These are phyloP conservation scores for Yamadazyma olivae DNA, from an alignment of 805 yeast genomes.

Conservation along the genomic window DNA sequence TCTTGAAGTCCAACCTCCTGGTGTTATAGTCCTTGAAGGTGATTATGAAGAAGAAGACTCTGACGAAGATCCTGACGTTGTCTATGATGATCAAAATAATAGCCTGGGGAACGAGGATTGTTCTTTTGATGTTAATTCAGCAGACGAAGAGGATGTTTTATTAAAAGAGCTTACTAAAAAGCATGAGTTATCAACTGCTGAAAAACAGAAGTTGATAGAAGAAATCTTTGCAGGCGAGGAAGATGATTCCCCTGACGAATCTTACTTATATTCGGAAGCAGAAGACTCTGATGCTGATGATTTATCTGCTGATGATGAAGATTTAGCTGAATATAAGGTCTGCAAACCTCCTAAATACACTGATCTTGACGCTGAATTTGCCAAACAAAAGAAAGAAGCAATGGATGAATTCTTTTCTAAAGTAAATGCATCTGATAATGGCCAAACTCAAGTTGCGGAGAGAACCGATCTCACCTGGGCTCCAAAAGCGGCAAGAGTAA, in stretches of 20 bases:
- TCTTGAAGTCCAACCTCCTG: neutral
- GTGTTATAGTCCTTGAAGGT: neutral
- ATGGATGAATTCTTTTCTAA: neutral
- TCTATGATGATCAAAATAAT: neutral
- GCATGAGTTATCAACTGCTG: neutral
- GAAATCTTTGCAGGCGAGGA: no score
- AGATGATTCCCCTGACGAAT: neutral
- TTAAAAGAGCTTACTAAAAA: neutral
- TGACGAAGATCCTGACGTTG: neutral
- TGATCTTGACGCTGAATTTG: neutral
- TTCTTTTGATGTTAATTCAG: no score
- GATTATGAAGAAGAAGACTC: neutral
- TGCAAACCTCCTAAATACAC: neutral
- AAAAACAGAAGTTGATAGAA: neutral
- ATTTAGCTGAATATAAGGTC: conserved; percentile 5
- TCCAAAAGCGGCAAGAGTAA: no score
- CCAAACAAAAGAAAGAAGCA: neutral
- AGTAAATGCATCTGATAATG: neutral
- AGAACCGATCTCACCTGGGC: no score
- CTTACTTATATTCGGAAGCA: neutral
- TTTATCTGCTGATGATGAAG: conserved; percentile 12
- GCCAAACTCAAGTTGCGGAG: no score
- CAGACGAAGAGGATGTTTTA: neutral
- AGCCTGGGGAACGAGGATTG: no score
- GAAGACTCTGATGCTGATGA: neutral